These are phyloP conservation scores for Calonectria pauciramosa DNA, from an alignment of 2,329 filamentous ascomycete genomes.

Conservation along the genomic window DNA sequence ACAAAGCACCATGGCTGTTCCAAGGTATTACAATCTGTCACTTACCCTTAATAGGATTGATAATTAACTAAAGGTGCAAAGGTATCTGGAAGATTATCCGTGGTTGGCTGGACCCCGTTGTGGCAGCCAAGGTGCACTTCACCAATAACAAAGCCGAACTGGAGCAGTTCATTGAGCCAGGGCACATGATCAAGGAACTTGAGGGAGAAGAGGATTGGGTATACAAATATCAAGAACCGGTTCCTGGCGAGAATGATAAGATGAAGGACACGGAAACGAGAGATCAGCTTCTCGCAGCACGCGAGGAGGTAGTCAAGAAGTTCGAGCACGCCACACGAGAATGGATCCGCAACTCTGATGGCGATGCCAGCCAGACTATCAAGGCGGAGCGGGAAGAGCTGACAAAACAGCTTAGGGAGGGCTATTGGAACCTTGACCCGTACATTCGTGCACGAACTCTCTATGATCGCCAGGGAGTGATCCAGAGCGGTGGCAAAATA, in stretches of 20 bases:
- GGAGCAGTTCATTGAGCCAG: slow-evolving; percentile 78
- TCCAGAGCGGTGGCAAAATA: slow-evolving; percentile 76
- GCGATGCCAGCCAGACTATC: slow-evolving; percentile 59
- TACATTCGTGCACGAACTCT: slow-evolving; percentile 86
- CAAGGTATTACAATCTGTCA: slow-evolving; percentile 72
- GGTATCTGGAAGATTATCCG: slow-evolving; percentile 97
- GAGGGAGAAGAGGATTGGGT: slow-evolving; percentile 89
- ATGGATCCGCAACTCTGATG: slow-evolving; percentile 74
- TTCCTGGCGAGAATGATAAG: slow-evolving; percentile 79
- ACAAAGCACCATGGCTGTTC: slow-evolving; percentile 98
- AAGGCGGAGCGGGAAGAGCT: slow-evolving; percentile 72
- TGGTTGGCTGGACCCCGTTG: slow-evolving; percentile 97
- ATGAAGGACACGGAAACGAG: slow-evolving; percentile 77
- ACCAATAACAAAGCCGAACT: slow-evolving; percentile 86
- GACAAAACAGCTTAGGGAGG: slow-evolving; percentile 74
- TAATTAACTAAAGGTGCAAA: slow-evolving; percentile 48
- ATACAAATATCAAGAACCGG: slow-evolving; percentile 86
- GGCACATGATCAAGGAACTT: slow-evolving; percentile 83
- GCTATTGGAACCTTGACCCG: slow-evolving; percentile 93
- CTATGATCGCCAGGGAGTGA: slow-evolving; percentile 85
- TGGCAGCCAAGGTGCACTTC: slow-evolving; percentile 94
- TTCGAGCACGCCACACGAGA: slow-evolving; percentile 81
- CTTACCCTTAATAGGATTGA: background rate
- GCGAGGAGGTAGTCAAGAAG: slow-evolving; percentile 75
- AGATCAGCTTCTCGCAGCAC: slow-evolving; percentile 73